Evolutionary conservation across 1,284 basidiomycete genomes (phyloP).

Genomic region (Irpex sp.): DNA sequence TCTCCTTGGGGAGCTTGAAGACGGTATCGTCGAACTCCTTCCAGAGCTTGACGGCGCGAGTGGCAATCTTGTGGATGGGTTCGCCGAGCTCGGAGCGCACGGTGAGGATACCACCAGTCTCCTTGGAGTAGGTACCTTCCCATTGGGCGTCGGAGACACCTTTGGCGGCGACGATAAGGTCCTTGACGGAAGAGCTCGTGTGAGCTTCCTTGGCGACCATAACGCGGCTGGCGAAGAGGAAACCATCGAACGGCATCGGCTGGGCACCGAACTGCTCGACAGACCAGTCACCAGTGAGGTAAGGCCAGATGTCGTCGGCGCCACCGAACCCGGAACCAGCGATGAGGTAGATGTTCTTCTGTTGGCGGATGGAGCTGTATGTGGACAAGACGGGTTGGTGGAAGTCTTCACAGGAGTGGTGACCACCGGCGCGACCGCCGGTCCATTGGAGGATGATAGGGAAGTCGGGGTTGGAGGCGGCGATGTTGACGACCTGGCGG

Average conservation of each 20-base stretch:
- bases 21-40: constrained; percentile 97
- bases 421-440: constrained; percentile 97
- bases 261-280: constrained; percentile 78
- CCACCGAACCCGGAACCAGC: constrained; percentile 97
- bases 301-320: constrained; percentile 95
- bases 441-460: constrained; percentile 99
- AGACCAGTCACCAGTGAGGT: constrained; percentile 96
- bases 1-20: constrained; percentile 94
- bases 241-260: constrained; percentile 99
- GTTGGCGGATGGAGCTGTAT: constrained; percentile 87
- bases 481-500: constrained; percentile 95
- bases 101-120: constrained; percentile 94
- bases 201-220: constrained; percentile 99
- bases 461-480: constrained; percentile 91
- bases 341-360: constrained; percentile 86
- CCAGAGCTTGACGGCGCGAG: constrained; percentile 95
- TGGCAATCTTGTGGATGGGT: constrained; percentile 99
- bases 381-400: constrained; percentile 94
- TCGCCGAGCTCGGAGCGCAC: constrained; percentile 98
- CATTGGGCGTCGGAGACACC: constrained; percentile 90
- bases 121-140: constrained; percentile 95
- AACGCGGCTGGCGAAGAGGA: constrained; percentile 93
- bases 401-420: constrained; percentile 98
- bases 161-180: constrained; percentile 91
- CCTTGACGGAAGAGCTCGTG: constrained; percentile 91